Evolutionary conservation across 2,329 filamentous ascomycete species (phyloP), one percentile per base, ranked within the genome.

Genomic region (Grosmannia clavigera): DNA sequence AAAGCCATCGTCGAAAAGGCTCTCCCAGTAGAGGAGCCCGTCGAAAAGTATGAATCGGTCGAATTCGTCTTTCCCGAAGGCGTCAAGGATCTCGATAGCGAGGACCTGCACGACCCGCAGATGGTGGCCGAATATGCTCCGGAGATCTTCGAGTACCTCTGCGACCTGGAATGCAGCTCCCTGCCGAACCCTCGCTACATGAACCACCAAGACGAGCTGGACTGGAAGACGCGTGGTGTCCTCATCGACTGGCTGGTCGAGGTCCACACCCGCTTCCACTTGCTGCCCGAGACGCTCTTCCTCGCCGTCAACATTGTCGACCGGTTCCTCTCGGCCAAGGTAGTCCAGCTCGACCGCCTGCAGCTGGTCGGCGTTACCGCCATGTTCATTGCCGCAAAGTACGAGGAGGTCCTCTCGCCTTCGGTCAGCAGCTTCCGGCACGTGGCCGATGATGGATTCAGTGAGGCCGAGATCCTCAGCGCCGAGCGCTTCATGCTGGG

Each of bases 351-450:
- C 55, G 92, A 97, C 72, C 91, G 92, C 63, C 85, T 99, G 6
- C 94, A 99, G 75, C 82, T 99, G 10, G 94, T 99, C 61, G 94
- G 94, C 69, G 92, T 97, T 69, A 96, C 94, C 29, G 94, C 92
- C 73, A 97, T 99, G 94, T 97, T 97, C 78, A 96, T 97, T 70
- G 94, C 94, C 14, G 95, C 92, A 70, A 99, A 99, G 78, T 99
- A 97, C 72, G 92, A 99, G 75, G 94, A 99, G 72, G 92, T 99
- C 57, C 82, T 99, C 57, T 97, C 94, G 12, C 94, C 94, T 54
- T 92, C 97, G 67, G 92, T 99, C 48, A 87, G 88, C 72, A 96
- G 96, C 80, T 99, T 99, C 80, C 89, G 89, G 68, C 90, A 95
- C 69, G 92, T 99, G 67, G 91, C 94, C 69, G 94, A 99, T 69